Evolutionary conservation across 1,139 yeast genomes (phyloP).

Genomic region (Williopsis jadinii): DNA sequence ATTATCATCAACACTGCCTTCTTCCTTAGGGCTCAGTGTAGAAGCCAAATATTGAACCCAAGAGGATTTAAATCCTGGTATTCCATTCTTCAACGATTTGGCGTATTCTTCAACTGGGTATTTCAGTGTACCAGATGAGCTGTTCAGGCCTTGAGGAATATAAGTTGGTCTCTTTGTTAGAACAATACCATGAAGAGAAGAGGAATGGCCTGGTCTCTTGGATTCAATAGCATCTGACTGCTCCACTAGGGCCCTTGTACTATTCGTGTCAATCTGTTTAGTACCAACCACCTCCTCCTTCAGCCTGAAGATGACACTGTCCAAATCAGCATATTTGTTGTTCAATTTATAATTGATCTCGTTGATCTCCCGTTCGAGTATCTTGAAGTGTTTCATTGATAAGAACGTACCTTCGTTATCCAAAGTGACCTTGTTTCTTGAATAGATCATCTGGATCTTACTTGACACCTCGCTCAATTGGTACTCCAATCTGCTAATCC

Average conservation of each 20-base stretch:
- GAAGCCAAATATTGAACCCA: too few species aligned
- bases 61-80: too few species aligned
- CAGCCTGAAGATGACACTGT: too few species aligned
- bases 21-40: too few species aligned
- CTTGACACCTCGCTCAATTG: conserved; percentile 2
- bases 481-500: conserved; percentile 2
- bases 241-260: too few species aligned
- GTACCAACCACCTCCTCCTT: too few species aligned
- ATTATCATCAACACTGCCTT: too few species aligned
- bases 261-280: too few species aligned
- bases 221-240: too few species aligned
- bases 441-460: conserved; percentile 10
- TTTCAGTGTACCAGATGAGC: not conserved
- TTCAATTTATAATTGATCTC: conserved; percentile 8
- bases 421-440: conserved; percentile 8
- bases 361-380: conserved; percentile 16
- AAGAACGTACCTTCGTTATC: conserved; percentile 8
- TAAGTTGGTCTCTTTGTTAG: conserved; percentile 9
- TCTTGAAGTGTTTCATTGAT: conserved; percentile 13
- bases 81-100: not conserved
- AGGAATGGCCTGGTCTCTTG: too few species aligned
- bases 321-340: not conserved
- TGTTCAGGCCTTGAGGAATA: not conserved
- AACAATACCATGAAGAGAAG: conserved; percentile 12
- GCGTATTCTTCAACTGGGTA: conserved; percentile 6